These are phyloP conservation scores for Aspergillus fischeri DNA, from an alignment of 2,329 filamentous ascomycete genomes.

Conservation along the genomic window DNA sequence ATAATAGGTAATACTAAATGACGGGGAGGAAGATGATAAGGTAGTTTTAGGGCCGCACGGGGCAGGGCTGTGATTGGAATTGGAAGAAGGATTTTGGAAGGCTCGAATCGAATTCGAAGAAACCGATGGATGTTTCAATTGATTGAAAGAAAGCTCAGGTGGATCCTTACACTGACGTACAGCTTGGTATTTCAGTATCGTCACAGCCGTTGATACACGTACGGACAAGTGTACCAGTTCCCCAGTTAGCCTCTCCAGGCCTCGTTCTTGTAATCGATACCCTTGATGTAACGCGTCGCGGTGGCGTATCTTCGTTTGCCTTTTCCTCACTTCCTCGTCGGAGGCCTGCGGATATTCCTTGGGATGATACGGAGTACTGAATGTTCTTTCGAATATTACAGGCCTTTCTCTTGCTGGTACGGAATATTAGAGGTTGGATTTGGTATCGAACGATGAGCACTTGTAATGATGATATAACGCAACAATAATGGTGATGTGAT, in stretches of 20 bases:
- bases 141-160: constrained; percentile 19
- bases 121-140: constrained; percentile 24
- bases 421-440: background rate
- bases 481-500: constrained; percentile 7
- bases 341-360: background rate
- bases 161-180: constrained; percentile 14
- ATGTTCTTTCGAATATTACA: background rate
- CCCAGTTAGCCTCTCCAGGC: background rate
- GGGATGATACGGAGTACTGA: background rate
- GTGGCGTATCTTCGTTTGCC: background rate
- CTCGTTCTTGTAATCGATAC: background rate
- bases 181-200: constrained; percentile 11
- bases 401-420: background rate
- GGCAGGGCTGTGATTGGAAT: constrained; percentile 2
- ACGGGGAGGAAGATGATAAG: constrained; percentile 16
- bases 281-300: background rate
- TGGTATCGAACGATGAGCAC: background rate
- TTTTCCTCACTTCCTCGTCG: too few relatives aligned
- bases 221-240: constrained; percentile 1
- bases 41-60: background rate
- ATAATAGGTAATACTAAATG: background rate
- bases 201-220: constrained; percentile 8
- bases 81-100: constrained; percentile 21
- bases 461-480: constrained; percentile 18
- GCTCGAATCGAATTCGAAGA: constrained; percentile 23